These are phyloP conservation scores for Phytophthora macrochlamydospora DNA, from an alignment of 352 stramenopile species.

Conservation along the genomic window DNA sequence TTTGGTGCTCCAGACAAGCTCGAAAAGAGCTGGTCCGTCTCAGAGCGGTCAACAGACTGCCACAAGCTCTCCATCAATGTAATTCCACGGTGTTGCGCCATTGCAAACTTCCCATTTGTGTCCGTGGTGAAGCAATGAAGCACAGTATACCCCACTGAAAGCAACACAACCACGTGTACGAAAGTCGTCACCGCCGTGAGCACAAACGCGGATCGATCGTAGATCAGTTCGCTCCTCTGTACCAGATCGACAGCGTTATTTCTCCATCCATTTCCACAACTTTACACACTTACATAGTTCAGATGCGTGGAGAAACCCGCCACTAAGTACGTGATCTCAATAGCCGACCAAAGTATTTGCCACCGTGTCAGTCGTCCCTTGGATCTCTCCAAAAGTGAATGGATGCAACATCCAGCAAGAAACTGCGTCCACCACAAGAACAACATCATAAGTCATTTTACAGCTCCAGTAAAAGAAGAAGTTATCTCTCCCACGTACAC, in stretches of 20 bases:
- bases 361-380: conserved; percentile 14
- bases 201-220: conserved; percentile 37
- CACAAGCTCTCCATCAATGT: conserved; percentile 28
- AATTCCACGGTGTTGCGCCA: conserved; percentile 14
- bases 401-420: conserved; percentile 31
- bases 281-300: conserved; percentile 15
- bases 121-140: conserved; percentile 22
- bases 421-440: conserved; percentile 11
- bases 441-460: neutral
- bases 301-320: conserved; percentile 43
- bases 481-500: conserved; percentile 14
- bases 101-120: conserved; percentile 17
- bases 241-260: neutral
- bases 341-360: conserved; percentile 24
- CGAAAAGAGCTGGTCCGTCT: conserved; percentile 24
- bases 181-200: conserved; percentile 35
- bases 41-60: conserved; percentile 26
- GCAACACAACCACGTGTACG: conserved; percentile 42
- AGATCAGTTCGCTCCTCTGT: conserved; percentile 37
- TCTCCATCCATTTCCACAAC: neutral
- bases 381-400: conserved; percentile 18
- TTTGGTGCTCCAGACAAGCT: conserved; percentile 13
- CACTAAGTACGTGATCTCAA: conserved; percentile 36
- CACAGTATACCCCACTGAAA: conserved; percentile 30
- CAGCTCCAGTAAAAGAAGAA: conserved; percentile 1